Percentiles rank a stretch among this genome's conserved stretches.
These are phyloP conservation scores for Globisporangium viniferum DNA, from an alignment of 352 stramenopile genomes.

Conservation along the genomic window DNA sequence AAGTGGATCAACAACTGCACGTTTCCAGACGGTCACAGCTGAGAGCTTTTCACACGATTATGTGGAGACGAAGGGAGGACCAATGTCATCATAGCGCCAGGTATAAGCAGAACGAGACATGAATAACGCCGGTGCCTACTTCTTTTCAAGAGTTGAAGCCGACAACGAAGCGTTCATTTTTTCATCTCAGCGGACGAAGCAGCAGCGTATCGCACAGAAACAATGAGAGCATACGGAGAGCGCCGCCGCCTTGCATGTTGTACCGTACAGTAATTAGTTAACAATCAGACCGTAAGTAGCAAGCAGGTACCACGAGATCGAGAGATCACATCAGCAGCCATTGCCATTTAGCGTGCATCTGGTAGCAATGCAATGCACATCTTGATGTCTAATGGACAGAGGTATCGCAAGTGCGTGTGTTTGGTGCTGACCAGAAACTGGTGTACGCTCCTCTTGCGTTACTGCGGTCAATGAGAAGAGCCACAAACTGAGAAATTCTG, in stretches of 20 bases:
- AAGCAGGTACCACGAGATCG: background rate
- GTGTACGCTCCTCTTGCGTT: background rate
- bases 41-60: background rate
- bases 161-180: background rate
- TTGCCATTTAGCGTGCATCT: background rate
- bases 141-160: background rate
- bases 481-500: background rate
- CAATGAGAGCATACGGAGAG: background rate
- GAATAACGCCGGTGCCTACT: background rate
- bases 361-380: background rate
- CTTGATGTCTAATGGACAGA: background rate
- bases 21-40: constrained; percentile 10
- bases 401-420: background rate
- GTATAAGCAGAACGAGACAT: background rate
- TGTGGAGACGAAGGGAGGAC: background rate
- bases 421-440: background rate
- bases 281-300: background rate
- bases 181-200: background rate
- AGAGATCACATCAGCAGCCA: background rate
- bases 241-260: constrained; percentile 1
- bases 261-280: background rate
- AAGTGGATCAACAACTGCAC: constrained; percentile 82
- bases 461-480: background rate
- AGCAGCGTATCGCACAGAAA: constrained; percentile 3
- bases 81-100: background rate